Conservation (phyloP, 1,284 basidiomycete species). For the Malassezia psittaci region DNA sequence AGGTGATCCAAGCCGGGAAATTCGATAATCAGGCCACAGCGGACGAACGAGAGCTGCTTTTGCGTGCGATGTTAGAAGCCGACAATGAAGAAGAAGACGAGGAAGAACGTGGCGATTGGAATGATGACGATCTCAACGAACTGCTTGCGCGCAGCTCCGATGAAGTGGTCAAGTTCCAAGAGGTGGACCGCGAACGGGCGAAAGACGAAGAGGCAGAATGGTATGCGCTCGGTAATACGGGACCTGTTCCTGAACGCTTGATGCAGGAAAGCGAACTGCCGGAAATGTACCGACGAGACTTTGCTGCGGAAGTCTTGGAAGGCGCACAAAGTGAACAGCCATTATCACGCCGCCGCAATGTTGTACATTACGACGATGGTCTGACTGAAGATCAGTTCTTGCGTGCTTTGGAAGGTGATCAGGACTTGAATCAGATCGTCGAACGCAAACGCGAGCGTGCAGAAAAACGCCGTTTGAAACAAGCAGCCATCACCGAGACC, state of each 20-base stretch:
- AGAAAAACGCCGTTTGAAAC: conserved; percentile 39
- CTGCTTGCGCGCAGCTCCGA: conserved; percentile 76
- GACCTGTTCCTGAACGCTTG: conserved; percentile 60
- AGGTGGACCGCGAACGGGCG: conserved; percentile 74
- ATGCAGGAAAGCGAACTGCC: conserved; percentile 85
- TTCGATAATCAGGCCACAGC: conserved; percentile 98
- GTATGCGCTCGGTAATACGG: conserved; percentile 60
- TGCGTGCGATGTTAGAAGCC: conserved; percentile 56
- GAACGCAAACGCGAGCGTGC: conserved; percentile 46
- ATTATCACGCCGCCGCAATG: conserved; percentile 71
- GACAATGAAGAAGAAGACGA: conserved; percentile 47
- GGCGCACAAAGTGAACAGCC: conserved; percentile 54
- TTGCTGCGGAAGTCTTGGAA: conserved; percentile 46
- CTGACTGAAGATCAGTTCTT: conserved; percentile 76
- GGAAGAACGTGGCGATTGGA: conserved; percentile 69
- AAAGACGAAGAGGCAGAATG: conserved; percentile 62
- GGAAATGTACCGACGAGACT: conserved; percentile 73
- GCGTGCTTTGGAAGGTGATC: conserved; percentile 71
- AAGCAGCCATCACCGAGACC: conserved; percentile 13
- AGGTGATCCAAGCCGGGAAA: conserved; percentile 77
- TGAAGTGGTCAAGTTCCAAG: conserved; percentile 67
- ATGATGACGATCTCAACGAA: conserved; percentile 93
- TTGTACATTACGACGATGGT: conserved; percentile 88
- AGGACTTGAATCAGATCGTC: conserved; percentile 56
- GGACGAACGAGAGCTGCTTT: conserved; percentile 89